These are phyloP conservation scores for Mycena crocata DNA, from an alignment of 768 basidiomycete species.

Conservation along the genomic window DNA sequence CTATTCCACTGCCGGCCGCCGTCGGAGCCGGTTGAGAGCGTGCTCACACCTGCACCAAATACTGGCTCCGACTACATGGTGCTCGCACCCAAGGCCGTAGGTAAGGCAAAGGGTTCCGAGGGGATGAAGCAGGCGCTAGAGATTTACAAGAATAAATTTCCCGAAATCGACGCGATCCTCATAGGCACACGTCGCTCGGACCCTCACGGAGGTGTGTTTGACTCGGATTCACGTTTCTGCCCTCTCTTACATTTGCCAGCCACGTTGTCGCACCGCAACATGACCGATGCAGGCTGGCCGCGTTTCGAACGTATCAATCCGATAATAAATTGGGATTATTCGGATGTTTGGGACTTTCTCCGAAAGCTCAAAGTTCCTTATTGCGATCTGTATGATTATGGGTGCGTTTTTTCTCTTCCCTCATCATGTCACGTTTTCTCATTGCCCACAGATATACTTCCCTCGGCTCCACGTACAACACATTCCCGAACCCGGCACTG, in stretches of 20 bases:
- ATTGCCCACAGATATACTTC: conserved; percentile 87
- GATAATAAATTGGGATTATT: conserved; percentile 95
- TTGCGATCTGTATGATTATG: conserved; percentile 90
- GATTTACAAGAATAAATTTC: conserved; percentile 74
- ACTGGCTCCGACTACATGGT: conserved; percentile 37
- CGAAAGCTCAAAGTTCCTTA: conserved; percentile 81
- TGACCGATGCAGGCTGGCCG: conserved; percentile 94
- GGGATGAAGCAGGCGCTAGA: conserved; percentile 86
- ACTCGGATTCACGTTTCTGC: neutral
- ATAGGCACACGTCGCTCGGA: conserved; percentile 91
- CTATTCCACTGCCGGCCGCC: conserved; percentile 69
- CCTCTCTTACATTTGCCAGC: conserved; percentile 53
- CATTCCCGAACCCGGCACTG: conserved; percentile 93
- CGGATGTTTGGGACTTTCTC: conserved; percentile 91
- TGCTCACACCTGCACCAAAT: conserved; percentile 50
- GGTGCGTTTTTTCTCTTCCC: conserved; percentile 60
- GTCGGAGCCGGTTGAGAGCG: conserved; percentile 60
- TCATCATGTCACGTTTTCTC: conserved; percentile 1
- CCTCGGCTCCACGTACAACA: conserved; percentile 95
- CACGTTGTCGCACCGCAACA: conserved; percentile 75
- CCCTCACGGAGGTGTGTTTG: conserved; percentile 88
- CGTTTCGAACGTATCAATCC: conserved; percentile 91
- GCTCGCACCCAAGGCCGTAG: conserved; percentile 51
- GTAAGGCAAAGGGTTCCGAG: conserved; percentile 68
- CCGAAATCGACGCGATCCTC: conserved; percentile 81